These are phyloP conservation scores for Coix lacrymajobi DNA, from an alignment of 176 grass and related monocot species.

Conservation along the genomic window DNA sequence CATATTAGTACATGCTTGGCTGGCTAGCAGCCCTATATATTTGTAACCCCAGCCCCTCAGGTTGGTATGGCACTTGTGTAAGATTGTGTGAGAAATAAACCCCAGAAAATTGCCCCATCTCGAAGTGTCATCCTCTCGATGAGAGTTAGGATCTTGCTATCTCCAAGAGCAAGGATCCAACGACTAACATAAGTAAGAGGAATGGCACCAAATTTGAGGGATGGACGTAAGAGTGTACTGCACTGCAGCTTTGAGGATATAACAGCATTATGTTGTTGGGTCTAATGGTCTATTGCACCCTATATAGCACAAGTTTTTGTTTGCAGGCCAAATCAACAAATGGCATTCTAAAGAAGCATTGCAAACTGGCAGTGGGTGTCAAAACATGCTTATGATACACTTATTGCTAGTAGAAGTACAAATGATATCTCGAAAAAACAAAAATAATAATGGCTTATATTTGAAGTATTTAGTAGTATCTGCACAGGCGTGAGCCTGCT, in stretches of 20 bases:
- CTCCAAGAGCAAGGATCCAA: too few relatives aligned
- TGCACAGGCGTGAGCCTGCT: not conserved
- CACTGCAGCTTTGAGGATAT: slow-evolving; percentile 5
- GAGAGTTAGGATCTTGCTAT: too few relatives aligned
- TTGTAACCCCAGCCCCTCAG: too few relatives aligned
- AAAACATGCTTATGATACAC: not conserved
- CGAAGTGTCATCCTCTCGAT: too few relatives aligned
- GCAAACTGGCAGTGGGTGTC: not conserved
- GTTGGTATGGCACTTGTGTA: too few relatives aligned
- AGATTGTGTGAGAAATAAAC: too few relatives aligned
- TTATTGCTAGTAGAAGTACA: not conserved
- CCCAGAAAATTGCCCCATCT: too few relatives aligned
- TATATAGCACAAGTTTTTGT: not conserved
- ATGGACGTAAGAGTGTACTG: not conserved
- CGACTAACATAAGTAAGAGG: not conserved
- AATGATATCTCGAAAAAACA: not conserved
- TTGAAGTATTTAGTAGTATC: slow-evolving; percentile 13
- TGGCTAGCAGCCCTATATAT: too few relatives aligned
- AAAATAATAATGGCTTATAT: not conserved
- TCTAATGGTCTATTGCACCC: not conserved
- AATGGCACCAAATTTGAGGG: not conserved
- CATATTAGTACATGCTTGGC: too few relatives aligned
- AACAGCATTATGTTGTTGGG: not conserved
- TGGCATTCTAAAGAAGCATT: not conserved
- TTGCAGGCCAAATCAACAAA: slow-evolving; percentile 11